These are phyloP conservation scores for Fusarium sp. DNA, from an alignment of 2,329 filamentous ascomycete genomes.

Conservation along the genomic window DNA sequence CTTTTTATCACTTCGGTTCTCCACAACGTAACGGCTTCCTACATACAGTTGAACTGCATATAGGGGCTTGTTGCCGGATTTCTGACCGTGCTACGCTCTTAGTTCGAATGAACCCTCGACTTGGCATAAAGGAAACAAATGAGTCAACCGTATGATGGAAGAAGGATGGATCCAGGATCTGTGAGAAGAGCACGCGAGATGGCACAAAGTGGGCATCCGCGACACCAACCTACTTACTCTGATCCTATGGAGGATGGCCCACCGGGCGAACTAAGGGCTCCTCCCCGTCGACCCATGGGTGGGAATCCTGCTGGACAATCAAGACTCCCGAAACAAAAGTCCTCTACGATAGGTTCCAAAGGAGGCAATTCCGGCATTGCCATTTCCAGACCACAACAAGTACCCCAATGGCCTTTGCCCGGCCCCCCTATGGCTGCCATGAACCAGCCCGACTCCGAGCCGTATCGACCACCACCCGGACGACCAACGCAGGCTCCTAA, in stretches of 20 bases:
- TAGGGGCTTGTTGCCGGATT: conserved; percentile 28
- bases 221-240: conserved; percentile 42
- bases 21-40: conserved; percentile 38
- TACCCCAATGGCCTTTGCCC: conserved; percentile 68
- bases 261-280: conserved; percentile 43
- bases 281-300: conserved; percentile 50
- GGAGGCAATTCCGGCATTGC: conserved; percentile 53
- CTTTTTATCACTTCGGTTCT: conserved; percentile 25
- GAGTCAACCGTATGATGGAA: conserved; percentile 69
- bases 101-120: conserved; percentile 39
- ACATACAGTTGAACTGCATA: conserved; percentile 45
- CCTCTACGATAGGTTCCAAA: conserved; percentile 36
- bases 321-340: conserved; percentile 37
- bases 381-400: conserved; percentile 67
- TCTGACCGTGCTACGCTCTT: conserved; percentile 30
- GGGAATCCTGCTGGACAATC: conserved; percentile 33
- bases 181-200: conserved; percentile 68
- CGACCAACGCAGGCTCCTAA: conserved; percentile 65
- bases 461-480: conserved; percentile 66
- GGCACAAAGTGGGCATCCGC: conserved; percentile 58
- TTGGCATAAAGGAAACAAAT: conserved; percentile 58
- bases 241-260: conserved; percentile 50
- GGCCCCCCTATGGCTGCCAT: conserved; percentile 55
- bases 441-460: conserved; percentile 53
- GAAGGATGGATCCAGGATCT: conserved; percentile 66